These are phyloP conservation scores for Lablab purpureus DNA, from an alignment of 306 rosid species.

Conservation along the genomic window DNA sequence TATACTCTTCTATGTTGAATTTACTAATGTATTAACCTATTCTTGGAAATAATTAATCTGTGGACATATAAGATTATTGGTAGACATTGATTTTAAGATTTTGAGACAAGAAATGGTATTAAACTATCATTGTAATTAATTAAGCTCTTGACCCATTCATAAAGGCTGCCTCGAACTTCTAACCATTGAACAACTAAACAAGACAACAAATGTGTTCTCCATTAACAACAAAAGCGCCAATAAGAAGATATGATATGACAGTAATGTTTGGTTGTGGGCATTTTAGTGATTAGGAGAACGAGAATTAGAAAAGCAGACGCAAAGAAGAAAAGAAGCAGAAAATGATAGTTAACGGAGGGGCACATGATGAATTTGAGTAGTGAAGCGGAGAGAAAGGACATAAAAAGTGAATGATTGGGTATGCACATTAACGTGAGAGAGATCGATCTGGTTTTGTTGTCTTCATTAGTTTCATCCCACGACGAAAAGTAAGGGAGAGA, in stretches of 20 bases:
- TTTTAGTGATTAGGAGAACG: neutral
- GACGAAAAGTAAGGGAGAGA: neutral
- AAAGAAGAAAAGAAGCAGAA: neutral
- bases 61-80: neutral
- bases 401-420: neutral
- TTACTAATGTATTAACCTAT: neutral
- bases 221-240: neutral
- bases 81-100: neutral
- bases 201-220: neutral
- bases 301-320: neutral
- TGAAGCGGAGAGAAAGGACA: neutral
- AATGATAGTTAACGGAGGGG: conserved; percentile 16
- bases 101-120: neutral
- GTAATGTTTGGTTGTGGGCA: neutral
- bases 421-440: conserved; percentile 3
- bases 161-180: neutral
- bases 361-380: neutral
- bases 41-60: neutral
- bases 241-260: neutral
- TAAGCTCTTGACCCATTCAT: neutral
- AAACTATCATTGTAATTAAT: neutral
- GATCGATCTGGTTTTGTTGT: conserved; percentile 22
- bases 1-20: neutral
- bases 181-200: neutral
- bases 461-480: neutral